Conservation (phyloP, 345 rosid genomes). For the Geranium rotundifolium region DNA sequence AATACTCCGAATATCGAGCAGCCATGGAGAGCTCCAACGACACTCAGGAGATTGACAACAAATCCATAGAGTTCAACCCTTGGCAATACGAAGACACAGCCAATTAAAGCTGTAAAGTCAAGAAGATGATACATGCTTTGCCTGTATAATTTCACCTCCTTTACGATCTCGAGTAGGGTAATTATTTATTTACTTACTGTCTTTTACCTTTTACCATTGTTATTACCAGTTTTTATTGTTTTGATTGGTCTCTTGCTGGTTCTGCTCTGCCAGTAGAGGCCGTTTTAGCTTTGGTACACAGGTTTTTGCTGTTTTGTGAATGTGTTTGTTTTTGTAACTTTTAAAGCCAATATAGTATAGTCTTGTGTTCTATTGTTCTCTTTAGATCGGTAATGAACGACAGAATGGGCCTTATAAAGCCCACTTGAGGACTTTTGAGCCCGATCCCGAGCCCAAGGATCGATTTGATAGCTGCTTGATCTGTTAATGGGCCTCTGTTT, state of each 20-base stretch:
- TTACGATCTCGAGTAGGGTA: background rate
- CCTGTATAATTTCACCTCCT: slow-evolving; percentile 6
- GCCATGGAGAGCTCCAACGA: slow-evolving; percentile 31
- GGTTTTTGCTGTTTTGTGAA: background rate
- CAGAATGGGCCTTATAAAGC: too few species aligned
- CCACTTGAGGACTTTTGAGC: background rate
- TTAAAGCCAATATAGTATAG: too few species aligned
- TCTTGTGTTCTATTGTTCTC: too few species aligned
- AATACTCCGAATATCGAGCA: slow-evolving; percentile 42
- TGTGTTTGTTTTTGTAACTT: background rate
- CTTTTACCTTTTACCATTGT: too few species aligned
- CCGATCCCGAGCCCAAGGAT: background rate
- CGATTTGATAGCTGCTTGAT: background rate
- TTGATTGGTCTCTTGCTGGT: background rate
- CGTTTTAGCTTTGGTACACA: background rate
- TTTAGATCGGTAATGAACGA: too few species aligned
- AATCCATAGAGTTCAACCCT: slow-evolving; percentile 49
- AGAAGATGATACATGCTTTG: too few species aligned
- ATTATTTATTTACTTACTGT: background rate
- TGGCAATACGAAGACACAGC: slow-evolving; percentile 48
- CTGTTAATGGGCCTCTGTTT: background rate
- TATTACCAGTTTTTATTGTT: too few species aligned
- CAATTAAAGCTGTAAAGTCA: slow-evolving; percentile 4
- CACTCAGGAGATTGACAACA: slow-evolving; percentile 25
- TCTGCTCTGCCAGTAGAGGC: background rate